Conservation (phyloP, 768 basidiomycete species). For the Collybia sp. region DNA sequence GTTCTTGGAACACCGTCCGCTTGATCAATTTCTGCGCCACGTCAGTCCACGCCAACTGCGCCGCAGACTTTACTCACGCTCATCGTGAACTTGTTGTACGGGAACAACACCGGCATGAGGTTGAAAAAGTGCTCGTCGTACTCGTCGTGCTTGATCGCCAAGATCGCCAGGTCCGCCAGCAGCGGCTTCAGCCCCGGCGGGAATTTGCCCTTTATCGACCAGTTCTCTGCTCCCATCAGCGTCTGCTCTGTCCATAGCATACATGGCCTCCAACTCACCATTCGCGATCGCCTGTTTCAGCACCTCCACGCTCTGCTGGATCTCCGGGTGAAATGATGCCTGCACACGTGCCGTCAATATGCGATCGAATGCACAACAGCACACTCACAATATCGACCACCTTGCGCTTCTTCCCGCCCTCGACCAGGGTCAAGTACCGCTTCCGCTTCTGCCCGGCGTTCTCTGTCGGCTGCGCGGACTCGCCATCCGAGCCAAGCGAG, state of each 20-base stretch:
- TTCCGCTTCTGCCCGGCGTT: conserved; percentile 47
- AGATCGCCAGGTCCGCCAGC: conserved; percentile 65
- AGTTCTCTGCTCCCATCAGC: conserved; percentile 46
- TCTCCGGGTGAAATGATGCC: conserved; percentile 67
- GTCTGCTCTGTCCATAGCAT: no score
- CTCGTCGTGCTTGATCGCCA: conserved; percentile 79
- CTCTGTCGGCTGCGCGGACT: conserved; percentile 15
- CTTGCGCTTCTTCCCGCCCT: conserved; percentile 68
- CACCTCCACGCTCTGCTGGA: conserved; percentile 56
- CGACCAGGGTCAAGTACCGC: conserved; percentile 44
- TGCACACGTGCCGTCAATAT: conserved; percentile 17
- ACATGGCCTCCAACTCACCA: conserved; percentile 30
- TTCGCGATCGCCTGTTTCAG: conserved; percentile 57
- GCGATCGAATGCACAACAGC: background rate
- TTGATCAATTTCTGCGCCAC: conserved; percentile 81
- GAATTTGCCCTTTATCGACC: conserved; percentile 86
- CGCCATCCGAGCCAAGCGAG: conserved; percentile 10
- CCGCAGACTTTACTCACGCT: conserved; percentile 41
- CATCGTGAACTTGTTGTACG: conserved; percentile 96
- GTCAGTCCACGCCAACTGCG: background rate
- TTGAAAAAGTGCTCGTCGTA: conserved; percentile 93
- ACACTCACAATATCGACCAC: conserved; percentile 57
- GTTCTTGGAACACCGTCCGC: conserved; percentile 77
- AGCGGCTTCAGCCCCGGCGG: conserved; percentile 74
- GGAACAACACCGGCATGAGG: conserved; percentile 81